phyloP scores from a whole-genome alignment of 495 filamentous ascomycete species.

The Neurospora sp. region DNA sequence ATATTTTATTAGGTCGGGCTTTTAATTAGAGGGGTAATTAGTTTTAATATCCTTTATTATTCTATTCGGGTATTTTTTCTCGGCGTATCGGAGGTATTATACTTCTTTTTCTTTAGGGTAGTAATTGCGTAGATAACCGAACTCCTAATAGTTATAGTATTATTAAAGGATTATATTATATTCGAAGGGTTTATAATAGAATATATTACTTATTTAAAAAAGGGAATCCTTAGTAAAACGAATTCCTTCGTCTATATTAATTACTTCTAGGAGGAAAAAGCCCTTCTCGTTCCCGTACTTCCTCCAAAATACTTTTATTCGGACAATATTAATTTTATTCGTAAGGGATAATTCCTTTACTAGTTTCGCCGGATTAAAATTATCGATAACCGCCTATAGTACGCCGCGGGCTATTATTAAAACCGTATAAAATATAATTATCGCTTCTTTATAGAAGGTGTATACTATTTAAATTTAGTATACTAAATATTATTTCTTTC shows the following conservation, averaged over 20 bases:
- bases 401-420: not conserved
- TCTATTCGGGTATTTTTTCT: not conserved
- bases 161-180: too few relatives aligned
- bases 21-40: not conserved
- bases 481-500: too few relatives aligned
- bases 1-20: not conserved
- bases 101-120: not conserved
- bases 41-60: not conserved
- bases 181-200: too few relatives aligned
- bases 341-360: not conserved
- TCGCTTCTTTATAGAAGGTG: too few relatives aligned
- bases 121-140: too few relatives aligned
- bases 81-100: not conserved
- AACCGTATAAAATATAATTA: not conserved
- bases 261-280: not conserved
- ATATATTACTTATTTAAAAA: not conserved
- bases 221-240: not conserved
- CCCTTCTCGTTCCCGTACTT: not conserved
- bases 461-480: too few relatives aligned
- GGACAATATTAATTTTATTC: not conserved
- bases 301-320: not conserved
- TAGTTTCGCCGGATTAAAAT: fast-evolving
- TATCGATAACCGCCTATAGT: not conserved
- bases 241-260: not conserved
- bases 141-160: too few relatives aligned